Percentiles rank a stretch among this genome's conserved stretches.
Conservation (phyloP, 192 early-diverging fungal genomes). For the Mortierella hygrophila region DNA sequence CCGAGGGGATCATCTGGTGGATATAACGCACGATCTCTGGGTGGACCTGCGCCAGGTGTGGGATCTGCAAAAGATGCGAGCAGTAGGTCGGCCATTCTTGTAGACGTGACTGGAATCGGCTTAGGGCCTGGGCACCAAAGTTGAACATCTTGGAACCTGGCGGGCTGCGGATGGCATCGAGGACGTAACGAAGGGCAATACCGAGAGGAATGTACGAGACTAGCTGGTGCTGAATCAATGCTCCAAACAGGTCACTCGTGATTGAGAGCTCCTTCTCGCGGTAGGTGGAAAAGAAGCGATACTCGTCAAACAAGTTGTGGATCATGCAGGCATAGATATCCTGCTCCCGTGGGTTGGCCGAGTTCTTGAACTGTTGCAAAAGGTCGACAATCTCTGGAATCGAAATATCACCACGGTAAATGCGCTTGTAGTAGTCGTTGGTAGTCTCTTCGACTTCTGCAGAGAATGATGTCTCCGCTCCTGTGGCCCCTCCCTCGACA, state of each 20-base stretch:
- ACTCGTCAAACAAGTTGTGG: slow-evolving; percentile 96
- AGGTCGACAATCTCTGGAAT: slow-evolving; percentile 89
- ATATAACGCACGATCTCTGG: slow-evolving; percentile 82
- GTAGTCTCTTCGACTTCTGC: slow-evolving; percentile 83
- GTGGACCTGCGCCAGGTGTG: slow-evolving; percentile 81
- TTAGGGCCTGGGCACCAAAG: slow-evolving; percentile 91
- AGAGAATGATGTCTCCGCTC: slow-evolving; percentile 66
- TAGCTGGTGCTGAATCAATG: slow-evolving; percentile 90
- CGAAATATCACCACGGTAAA: slow-evolving; percentile 84
- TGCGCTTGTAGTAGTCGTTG: slow-evolving; percentile 79
- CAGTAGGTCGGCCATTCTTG: slow-evolving; percentile 94
- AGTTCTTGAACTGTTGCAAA: slow-evolving; percentile 84
- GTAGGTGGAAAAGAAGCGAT: slow-evolving; percentile 94
- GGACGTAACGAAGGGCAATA: slow-evolving; percentile 90
- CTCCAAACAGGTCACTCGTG: slow-evolving; percentile 92
- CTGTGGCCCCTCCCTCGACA: slow-evolving; percentile 59
- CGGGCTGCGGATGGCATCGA: slow-evolving; percentile 87
- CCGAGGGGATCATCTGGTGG: slow-evolving; percentile 56
- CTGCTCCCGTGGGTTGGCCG: slow-evolving; percentile 78
- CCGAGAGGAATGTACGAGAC: slow-evolving; percentile 84
- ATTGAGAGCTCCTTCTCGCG: slow-evolving; percentile 92
- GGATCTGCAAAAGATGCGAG: slow-evolving; percentile 84
- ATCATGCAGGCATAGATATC: slow-evolving; percentile 92
- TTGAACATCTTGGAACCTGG: slow-evolving; percentile 85
- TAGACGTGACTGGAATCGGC: slow-evolving; percentile 86